Percentiles rank a stretch among this genome's conserved stretches.
These are phyloP conservation scores for Penicillium tannophilum DNA, from an alignment of 495 filamentous ascomycete genomes.

Conservation along the genomic window DNA sequence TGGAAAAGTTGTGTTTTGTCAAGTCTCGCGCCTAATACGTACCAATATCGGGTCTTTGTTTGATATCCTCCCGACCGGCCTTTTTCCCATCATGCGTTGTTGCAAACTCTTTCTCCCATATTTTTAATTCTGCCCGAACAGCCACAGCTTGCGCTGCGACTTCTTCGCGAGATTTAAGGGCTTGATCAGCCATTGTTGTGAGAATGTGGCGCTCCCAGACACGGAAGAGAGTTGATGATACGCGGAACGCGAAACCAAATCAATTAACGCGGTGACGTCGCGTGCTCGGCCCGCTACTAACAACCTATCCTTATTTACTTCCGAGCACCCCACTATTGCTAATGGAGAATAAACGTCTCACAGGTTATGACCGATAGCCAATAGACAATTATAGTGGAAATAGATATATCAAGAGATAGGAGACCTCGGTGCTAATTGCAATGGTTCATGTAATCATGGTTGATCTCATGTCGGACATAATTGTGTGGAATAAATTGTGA, in stretches of 20 bases:
- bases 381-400: too few species aligned
- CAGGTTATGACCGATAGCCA: not conserved
- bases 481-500: too few species aligned
- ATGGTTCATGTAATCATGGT: too few species aligned
- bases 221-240: constrained; percentile 1
- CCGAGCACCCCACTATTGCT: not conserved
- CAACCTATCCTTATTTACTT: too few species aligned
- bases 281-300: constrained; percentile 14
- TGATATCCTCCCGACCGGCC: constrained; percentile 83
- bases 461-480: too few species aligned
- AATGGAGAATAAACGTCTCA: too few species aligned
- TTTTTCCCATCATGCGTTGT: constrained; percentile 69
- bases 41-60: constrained; percentile 81
- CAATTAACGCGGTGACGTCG: constrained; percentile 28
- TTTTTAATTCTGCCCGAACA: constrained; percentile 77
- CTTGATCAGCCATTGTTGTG: constrained; percentile 39
- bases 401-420: too few species aligned
- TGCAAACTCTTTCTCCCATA: constrained; percentile 82
- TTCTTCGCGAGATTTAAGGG: constrained; percentile 27
- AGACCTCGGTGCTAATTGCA: too few species aligned
- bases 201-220: not conserved
- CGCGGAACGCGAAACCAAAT: constrained; percentile 14
- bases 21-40: constrained; percentile 17
- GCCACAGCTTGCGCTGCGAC: constrained; percentile 28
- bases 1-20: not conserved